These are phyloP conservation scores for Jackrogersella minutella DNA, from an alignment of 495 filamentous ascomycete species.

Conservation along the genomic window DNA sequence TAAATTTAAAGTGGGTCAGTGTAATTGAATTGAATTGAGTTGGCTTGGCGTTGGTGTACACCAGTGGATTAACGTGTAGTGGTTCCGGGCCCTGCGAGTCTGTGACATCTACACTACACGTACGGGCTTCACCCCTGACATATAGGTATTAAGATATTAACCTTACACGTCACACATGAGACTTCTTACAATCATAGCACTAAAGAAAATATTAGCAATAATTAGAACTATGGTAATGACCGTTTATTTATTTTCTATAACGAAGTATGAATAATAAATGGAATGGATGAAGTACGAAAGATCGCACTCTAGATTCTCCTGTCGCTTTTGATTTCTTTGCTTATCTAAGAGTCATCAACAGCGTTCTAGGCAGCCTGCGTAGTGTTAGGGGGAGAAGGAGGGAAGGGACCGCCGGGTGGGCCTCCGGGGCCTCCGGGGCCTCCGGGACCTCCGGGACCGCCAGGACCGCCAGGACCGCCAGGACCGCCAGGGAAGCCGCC, in stretches of 20 bases:
- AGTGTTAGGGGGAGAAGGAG: constrained; percentile 20
- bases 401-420: too few relatives aligned
- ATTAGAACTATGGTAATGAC: not conserved
- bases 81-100: too few relatives aligned
- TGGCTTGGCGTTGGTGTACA: too few relatives aligned
- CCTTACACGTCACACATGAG: too few relatives aligned
- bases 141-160: too few relatives aligned
- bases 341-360: not conserved
- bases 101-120: too few relatives aligned
- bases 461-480: not conserved
- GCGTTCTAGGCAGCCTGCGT: not conserved
- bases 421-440: not conserved
- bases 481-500: constrained; percentile 26
- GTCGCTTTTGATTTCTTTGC: not conserved
- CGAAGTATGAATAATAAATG: not conserved
- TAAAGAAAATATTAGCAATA: too few relatives aligned
- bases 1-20: too few relatives aligned
- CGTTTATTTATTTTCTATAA: not conserved
- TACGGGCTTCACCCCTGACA: too few relatives aligned
- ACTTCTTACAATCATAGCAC: too few relatives aligned
- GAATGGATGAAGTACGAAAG: not conserved
- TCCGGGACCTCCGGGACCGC: constrained; percentile 7
- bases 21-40: too few relatives aligned
- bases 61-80: too few relatives aligned
- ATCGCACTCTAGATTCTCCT: not conserved